phyloP scores from a whole-genome alignment of 2,329 filamentous ascomycete genomes.

The Scortechinia acanthostroma region DNA sequence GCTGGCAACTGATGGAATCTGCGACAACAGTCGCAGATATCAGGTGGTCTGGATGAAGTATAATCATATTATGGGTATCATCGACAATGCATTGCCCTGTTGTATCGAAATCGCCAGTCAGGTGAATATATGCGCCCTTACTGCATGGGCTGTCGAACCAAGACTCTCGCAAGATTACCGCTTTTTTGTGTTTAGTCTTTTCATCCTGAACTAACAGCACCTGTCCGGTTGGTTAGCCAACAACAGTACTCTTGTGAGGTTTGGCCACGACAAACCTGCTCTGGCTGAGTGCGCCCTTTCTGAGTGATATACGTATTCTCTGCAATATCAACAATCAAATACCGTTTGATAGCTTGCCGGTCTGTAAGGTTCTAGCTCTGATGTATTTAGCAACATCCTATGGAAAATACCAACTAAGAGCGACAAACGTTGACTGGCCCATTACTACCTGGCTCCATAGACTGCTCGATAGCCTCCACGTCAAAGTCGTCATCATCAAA shows the following conservation, averaged over 20 bases:
- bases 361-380: slow-evolving; percentile 41
- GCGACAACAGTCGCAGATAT: slow-evolving; percentile 68
- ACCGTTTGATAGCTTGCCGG: slow-evolving; percentile 53
- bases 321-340: slow-evolving; percentile 49
- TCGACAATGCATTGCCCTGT: slow-evolving; percentile 56
- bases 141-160: slow-evolving; percentile 59
- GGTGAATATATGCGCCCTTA: slow-evolving; percentile 54
- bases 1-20: slow-evolving; percentile 63
- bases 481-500: slow-evolving; percentile 2
- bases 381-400: background rate
- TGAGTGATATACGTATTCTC: slow-evolving; percentile 44
- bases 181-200: slow-evolving; percentile 39
- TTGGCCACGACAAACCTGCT: slow-evolving; percentile 34
- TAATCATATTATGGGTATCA: slow-evolving; percentile 55
- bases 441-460: background rate
- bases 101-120: slow-evolving; percentile 51
- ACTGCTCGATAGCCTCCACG: background rate
- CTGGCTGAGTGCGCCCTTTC: slow-evolving; percentile 37
- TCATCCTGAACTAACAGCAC: slow-evolving; percentile 57
- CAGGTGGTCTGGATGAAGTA: slow-evolving; percentile 68
- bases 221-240: slow-evolving; percentile 20
- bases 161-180: slow-evolving; percentile 54
- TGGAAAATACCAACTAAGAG: background rate
- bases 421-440: background rate
- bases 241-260: background rate